Evolutionary conservation across 2,329 filamentous ascomycete genomes (phyloP).

Genomic region (Aureobasidium uvarum): DNA sequence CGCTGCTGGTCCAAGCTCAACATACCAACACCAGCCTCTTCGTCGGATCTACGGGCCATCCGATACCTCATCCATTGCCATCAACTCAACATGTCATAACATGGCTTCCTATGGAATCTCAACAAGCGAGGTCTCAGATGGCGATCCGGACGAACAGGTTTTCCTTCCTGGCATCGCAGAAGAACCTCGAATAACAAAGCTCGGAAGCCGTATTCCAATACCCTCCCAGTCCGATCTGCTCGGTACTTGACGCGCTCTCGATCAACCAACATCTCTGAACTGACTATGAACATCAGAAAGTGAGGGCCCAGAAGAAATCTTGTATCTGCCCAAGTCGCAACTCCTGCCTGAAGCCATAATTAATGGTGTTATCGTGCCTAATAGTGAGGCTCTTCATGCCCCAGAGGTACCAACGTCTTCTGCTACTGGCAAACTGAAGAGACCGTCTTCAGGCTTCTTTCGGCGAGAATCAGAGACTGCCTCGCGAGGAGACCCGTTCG

Average conservation of each 20-base stretch:
- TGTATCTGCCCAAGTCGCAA: neutral
- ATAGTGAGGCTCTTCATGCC: neutral
- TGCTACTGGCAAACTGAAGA: neutral
- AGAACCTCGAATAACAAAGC: neutral
- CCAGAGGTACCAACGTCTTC: neutral
- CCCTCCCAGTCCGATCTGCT: conserved; percentile 4
- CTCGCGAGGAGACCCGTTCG: neutral
- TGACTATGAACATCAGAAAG: neutral
- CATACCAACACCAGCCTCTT: neutral
- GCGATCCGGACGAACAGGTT: neutral
- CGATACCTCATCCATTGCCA: neutral
- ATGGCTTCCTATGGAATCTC: neutral
- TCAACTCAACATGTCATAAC: neutral
- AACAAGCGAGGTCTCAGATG: neutral
- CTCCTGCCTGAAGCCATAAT: neutral
- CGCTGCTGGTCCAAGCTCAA: conserved; percentile 6
- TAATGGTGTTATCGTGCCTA: neutral
- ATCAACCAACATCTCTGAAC: neutral
- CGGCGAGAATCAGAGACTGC: neutral
- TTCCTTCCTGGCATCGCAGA: too few species aligned
- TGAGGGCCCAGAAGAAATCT: neutral
- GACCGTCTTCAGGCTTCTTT: neutral
- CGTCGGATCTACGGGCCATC: neutral
- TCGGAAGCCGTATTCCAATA: neutral
- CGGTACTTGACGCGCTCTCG: neutral